Evolutionary conservation across 225 moss, liverwort and hornwort species (phyloP).

Genomic region (Polytrichum commune): DNA sequence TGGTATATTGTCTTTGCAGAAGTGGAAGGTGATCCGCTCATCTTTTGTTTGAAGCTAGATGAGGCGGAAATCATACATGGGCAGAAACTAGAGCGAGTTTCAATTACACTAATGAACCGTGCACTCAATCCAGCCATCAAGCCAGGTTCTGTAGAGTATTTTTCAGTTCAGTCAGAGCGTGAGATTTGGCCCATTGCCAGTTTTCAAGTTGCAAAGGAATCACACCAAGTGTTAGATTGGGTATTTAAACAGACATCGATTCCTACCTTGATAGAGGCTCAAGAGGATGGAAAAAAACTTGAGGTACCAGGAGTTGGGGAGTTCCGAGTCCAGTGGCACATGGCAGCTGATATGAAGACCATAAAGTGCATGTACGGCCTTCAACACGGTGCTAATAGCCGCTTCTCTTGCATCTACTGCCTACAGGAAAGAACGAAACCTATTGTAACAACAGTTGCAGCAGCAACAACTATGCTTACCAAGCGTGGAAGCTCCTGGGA

Average conservation of each 20-base stretch:
- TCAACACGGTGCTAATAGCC: too few species aligned
- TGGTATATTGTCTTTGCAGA: background rate
- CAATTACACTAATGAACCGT: background rate
- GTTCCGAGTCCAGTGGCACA: background rate
- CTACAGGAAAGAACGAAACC: too few species aligned
- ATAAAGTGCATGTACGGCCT: background rate
- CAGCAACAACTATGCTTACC: too few species aligned
- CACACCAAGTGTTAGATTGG: background rate
- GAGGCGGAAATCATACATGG: background rate
- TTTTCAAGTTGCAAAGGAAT: background rate
- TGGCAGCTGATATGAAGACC: slow-evolving; percentile 1
- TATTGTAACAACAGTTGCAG: too few species aligned
- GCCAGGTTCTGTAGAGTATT: background rate
- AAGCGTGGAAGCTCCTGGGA: too few species aligned
- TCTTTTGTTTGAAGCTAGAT: background rate
- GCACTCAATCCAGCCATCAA: background rate
- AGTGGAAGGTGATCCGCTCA: background rate
- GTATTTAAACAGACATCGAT: background rate
- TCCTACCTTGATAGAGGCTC: background rate
- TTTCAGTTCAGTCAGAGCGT: background rate
- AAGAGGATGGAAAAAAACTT: background rate
- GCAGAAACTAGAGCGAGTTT: background rate
- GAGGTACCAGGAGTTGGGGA: slow-evolving; percentile 1
- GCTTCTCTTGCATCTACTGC: too few species aligned
- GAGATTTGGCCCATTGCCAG: background rate